phyloP scores from a whole-genome alignment of 129 eudicot genomes.

The Smallanthus sonchifolius region DNA sequence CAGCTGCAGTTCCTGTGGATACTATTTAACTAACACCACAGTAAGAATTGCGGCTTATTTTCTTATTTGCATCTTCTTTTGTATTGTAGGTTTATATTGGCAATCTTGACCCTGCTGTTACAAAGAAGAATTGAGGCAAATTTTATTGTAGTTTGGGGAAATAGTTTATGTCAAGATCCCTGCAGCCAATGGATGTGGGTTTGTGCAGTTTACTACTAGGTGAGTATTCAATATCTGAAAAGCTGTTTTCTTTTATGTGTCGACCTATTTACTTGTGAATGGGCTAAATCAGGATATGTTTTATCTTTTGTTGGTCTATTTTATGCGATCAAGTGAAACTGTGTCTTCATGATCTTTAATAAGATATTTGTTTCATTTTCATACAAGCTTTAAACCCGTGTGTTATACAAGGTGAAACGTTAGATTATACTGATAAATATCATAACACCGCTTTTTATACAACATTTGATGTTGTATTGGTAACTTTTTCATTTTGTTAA shows the following conservation, averaged over 20 bases:
- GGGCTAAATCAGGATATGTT: not conserved
- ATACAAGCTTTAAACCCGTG: too few relatives aligned
- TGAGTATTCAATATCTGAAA: slow-evolving; percentile 23
- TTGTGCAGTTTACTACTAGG: slow-evolving; percentile 88
- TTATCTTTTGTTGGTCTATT: too few relatives aligned
- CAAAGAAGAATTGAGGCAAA: slow-evolving; percentile 88
- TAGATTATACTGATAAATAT: too few relatives aligned
- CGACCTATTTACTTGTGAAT: not conserved
- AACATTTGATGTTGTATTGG: too few relatives aligned
- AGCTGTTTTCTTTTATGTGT: not conserved
- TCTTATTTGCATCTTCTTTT: slow-evolving; percentile 11
- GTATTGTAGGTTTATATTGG: slow-evolving; percentile 68
- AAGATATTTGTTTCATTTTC: too few relatives aligned
- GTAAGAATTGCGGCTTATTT: slow-evolving; percentile 51
- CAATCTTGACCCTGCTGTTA: slow-evolving; percentile 77
- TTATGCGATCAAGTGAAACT: too few relatives aligned
- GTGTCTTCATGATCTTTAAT: too few relatives aligned
- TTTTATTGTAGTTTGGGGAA: slow-evolving; percentile 81
- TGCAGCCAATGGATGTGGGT: slow-evolving; percentile 79
- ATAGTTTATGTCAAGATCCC: slow-evolving; percentile 85
- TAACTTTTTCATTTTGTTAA: too few relatives aligned
- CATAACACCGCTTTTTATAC: too few relatives aligned
- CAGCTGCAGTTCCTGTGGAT: slow-evolving; percentile 64
- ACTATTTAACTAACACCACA: slow-evolving; percentile 72
- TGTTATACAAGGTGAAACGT: too few relatives aligned